Evolutionary conservation across 1,139 yeast species (phyloP).

Genomic region (Nakaseomyces nivariensis): DNA sequence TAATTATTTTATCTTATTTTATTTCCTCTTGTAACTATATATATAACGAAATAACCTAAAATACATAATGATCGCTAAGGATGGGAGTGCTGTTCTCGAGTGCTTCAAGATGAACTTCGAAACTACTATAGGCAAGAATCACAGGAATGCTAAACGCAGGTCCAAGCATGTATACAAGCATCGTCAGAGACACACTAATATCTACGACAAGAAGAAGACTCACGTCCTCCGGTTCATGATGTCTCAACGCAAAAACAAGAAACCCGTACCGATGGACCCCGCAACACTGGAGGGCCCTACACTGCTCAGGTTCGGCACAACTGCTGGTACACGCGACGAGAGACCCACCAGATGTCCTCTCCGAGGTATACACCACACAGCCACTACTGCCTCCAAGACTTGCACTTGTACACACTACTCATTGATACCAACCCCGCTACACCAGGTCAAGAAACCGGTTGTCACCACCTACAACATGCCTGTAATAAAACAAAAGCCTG

Average conservation of each 20-base stretch:
- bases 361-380: conserved; percentile 8
- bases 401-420: neutral
- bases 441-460: neutral
- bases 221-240: neutral
- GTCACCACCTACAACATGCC: neutral
- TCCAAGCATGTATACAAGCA: neutral
- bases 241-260: conserved; percentile 2
- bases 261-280: conserved; percentile 1
- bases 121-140: neutral
- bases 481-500: neutral
- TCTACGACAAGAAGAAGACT: neutral
- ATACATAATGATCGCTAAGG: neutral
- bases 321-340: conserved; percentile 14
- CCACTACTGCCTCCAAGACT: neutral
- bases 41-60: neutral
- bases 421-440: neutral
- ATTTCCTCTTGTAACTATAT: neutral
- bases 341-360: conserved; percentile 16
- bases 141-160: neutral
- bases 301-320: conserved; percentile 16
- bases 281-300: conserved; percentile 4
- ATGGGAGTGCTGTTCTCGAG: neutral
- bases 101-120: neutral
- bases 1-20: neutral
- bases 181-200: neutral